A percentile compares a stretch with the other conserved stretches of the same genome.
Evolutionary conservation across 495 filamentous ascomycete species (phyloP).

Genomic region (Neurospora africana): DNA sequence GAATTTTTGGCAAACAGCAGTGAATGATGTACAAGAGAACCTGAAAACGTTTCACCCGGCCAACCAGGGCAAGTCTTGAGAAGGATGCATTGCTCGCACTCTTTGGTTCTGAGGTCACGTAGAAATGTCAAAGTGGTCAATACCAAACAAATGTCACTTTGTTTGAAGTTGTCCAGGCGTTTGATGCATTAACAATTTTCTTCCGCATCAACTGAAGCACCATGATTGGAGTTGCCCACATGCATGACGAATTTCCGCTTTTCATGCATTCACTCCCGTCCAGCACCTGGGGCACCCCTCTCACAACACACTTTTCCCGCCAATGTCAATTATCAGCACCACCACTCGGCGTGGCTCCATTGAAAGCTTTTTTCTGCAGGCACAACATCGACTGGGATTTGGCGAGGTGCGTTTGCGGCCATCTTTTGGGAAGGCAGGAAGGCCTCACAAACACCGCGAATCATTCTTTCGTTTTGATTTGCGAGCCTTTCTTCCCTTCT

Average conservation of each 20-base stretch:
- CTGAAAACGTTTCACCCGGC: background rate
- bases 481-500: background rate
- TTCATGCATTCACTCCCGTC: background rate
- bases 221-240: background rate
- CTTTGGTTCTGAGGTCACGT: background rate
- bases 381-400: background rate
- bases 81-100: background rate
- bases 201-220: background rate
- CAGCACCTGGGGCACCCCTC: background rate
- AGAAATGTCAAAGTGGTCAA: background rate
- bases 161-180: background rate
- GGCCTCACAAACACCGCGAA: background rate
- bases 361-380: background rate
- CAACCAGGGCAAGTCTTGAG: background rate
- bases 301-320: background rate
- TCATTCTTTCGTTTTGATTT: background rate
- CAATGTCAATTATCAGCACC: too few relatives aligned
- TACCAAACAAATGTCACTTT: background rate
- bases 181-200: background rate
- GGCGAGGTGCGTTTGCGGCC: background rate
- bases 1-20: background rate
- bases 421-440: background rate
- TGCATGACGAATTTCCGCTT: background rate
- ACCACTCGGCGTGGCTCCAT: constrained; percentile 7
- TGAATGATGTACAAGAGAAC: background rate